A percentile compares a stretch with the other conserved stretches of the same genome.
Conservation (phyloP, 257 asterid genomes). For the Lithospermum erythrorhizon region DNA sequence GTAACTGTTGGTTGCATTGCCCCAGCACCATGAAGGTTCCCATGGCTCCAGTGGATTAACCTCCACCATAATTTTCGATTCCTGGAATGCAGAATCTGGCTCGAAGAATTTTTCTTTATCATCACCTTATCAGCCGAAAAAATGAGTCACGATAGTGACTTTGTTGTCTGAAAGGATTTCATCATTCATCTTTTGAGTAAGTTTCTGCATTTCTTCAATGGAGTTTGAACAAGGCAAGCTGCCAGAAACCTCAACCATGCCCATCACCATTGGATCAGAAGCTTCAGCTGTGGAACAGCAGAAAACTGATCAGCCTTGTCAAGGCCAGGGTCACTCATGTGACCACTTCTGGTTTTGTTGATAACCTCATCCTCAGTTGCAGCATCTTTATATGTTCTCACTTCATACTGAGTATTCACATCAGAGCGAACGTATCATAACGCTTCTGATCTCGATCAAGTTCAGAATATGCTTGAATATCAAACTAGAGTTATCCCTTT, state of each 20-base stretch:
- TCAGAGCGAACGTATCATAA: conserved; percentile 13
- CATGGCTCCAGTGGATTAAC: conserved; percentile 71
- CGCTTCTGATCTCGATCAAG: conserved; percentile 14
- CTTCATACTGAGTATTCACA: conserved; percentile 12
- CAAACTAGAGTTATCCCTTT: conserved; percentile 34
- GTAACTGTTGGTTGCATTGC: conserved; percentile 22
- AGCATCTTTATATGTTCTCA: conserved; percentile 11
- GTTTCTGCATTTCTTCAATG: conserved; percentile 38
- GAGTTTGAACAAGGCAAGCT: conserved; percentile 28
- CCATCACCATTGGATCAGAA: conserved; percentile 44
- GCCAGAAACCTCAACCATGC: conserved; percentile 18
- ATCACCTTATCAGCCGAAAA: conserved; percentile 66
- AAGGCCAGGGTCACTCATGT: conserved; percentile 56
- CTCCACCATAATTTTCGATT: conserved; percentile 74
- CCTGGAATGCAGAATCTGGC: conserved; percentile 67
- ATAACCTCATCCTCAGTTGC: conserved; percentile 8
- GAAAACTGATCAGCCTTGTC: conserved; percentile 23
- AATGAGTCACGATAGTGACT: conserved; percentile 29
- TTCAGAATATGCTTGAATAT: conserved; percentile 24
- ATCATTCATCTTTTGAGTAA: conserved; percentile 22
- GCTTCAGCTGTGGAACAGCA: conserved; percentile 42
- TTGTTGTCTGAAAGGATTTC: conserved; percentile 15
- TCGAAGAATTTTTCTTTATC: conserved; percentile 68
- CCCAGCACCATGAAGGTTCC: conserved; percentile 35
- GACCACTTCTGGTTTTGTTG: conserved; percentile 33